Percentiles rank a stretch among this genome's conserved stretches.
Conservation (phyloP, 345 rosid species). For the Hypericum androsaemum region DNA sequence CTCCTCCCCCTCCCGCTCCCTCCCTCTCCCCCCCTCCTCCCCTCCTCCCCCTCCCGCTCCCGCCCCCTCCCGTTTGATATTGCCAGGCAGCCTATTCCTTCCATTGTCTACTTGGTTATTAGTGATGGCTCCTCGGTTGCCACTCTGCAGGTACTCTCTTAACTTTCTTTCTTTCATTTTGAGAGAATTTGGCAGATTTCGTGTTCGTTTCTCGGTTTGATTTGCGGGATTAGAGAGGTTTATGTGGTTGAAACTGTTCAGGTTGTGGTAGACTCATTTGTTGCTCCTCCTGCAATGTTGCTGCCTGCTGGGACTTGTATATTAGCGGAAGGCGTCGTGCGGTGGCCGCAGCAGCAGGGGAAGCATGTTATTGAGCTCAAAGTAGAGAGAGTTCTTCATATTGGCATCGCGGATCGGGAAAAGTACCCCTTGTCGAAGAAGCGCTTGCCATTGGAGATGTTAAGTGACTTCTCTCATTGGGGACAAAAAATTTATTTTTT, state of each 20-base stretch:
- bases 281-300: constrained; percentile 34
- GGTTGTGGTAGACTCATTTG: constrained; percentile 59
- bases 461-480: constrained; percentile 63
- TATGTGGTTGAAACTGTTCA: constrained; percentile 14
- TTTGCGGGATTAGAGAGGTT: too few species aligned
- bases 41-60: too few species aligned
- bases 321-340: constrained; percentile 56
- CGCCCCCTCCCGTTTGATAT: too few species aligned
- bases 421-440: constrained; percentile 58
- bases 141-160: constrained; percentile 49
- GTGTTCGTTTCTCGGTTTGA: too few species aligned
- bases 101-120: constrained; percentile 33
- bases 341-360: constrained; percentile 14
- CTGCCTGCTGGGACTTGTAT: constrained; percentile 57
- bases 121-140: constrained; percentile 71
- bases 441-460: constrained; percentile 51
- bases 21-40: too few species aligned
- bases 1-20: too few species aligned
- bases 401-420: constrained; percentile 58
- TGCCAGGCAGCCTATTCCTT: constrained; percentile 13
- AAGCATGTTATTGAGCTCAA: constrained; percentile 48
- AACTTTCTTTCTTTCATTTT: neutral
- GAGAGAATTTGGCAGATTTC: too few species aligned
- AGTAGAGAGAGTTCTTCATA: constrained; percentile 57
- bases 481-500: too few species aligned